phyloP scores from a whole-genome alignment of 1,284 basidiomycete genomes.

The Irpex rosettiformis region DNA sequence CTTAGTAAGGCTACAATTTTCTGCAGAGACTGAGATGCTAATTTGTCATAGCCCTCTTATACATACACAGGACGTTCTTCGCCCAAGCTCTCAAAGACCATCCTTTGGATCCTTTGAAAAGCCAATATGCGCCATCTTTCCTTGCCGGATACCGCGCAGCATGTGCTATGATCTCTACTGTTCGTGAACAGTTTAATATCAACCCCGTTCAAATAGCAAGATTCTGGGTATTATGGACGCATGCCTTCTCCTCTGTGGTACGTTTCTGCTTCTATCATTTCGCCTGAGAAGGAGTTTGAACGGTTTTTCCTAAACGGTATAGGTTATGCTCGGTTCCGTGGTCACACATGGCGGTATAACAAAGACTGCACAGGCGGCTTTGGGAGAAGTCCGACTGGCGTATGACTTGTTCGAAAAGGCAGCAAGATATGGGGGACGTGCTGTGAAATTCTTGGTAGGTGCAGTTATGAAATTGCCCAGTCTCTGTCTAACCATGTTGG shows the following conservation, averaged over 20 bases:
- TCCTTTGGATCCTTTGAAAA: conserved; percentile 51
- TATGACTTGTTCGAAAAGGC: conserved; percentile 61
- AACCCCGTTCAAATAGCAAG: conserved; percentile 44
- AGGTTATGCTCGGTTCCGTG: conserved; percentile 70
- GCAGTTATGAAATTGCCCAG: neutral
- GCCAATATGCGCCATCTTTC: conserved; percentile 63
- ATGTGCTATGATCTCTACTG: conserved; percentile 50
- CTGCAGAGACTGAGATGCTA: neutral
- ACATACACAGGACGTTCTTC: conserved; percentile 66
- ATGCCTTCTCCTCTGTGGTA: conserved; percentile 59
- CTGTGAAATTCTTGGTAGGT: conserved; percentile 63
- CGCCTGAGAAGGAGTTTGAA: too few relatives aligned
- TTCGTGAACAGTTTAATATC: conserved; percentile 40
- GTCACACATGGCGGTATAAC: conserved; percentile 62
- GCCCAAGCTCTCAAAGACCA: conserved; percentile 58
- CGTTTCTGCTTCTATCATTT: conserved; percentile 26
- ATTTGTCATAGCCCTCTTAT: conserved; percentile 41
- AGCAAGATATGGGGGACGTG: conserved; percentile 55
- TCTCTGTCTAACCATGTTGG: conserved; percentile 5
- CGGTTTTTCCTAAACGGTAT: neutral
- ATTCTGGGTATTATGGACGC: conserved; percentile 56
- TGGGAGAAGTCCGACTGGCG: conserved; percentile 56
- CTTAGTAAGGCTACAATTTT: conserved; percentile 41
- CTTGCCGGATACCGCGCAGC: conserved; percentile 67
- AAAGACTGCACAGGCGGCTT: conserved; percentile 62